These are phyloP conservation scores for Periconia macrospinosa DNA, from an alignment of 2,329 filamentous ascomycete genomes.

Conservation along the genomic window DNA sequence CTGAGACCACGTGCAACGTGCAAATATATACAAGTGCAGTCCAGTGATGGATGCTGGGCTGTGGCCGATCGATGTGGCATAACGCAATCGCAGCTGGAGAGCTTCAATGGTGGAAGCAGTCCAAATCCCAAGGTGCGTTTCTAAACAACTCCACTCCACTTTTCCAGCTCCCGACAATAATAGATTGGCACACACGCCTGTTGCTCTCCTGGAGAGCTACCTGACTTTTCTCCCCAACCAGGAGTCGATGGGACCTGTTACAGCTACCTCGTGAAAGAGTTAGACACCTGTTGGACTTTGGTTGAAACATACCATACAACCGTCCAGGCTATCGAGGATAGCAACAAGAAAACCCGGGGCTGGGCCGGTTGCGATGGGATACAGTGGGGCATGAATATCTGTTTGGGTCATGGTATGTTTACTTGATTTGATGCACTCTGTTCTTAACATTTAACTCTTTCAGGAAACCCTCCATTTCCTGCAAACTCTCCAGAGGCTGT, in stretches of 20 bases:
- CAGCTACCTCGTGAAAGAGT: background rate
- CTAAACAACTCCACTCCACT: constrained; percentile 1
- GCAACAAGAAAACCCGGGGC: constrained; percentile 19
- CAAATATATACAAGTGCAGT: constrained; percentile 1
- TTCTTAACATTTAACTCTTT: too few species aligned
- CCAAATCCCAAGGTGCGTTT: too few species aligned
- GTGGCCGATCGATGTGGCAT: constrained; percentile 4
- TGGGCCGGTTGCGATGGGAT: constrained; percentile 20
- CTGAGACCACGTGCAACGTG: too few species aligned
- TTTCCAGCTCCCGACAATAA: too few species aligned
- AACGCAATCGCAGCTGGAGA: constrained; percentile 2
- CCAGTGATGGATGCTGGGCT: constrained; percentile 6
- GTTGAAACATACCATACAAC: constrained; percentile 2
- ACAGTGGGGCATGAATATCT: too few species aligned
- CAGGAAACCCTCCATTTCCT: too few species aligned
- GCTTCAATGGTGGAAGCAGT: constrained; percentile 9
- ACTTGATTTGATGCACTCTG: too few species aligned
- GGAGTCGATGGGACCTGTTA: constrained; percentile 9
- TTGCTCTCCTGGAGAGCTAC: constrained; percentile 8
- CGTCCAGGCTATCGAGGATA: constrained; percentile 1
- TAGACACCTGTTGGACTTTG: constrained; percentile 11
- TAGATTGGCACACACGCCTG: constrained; percentile 7
- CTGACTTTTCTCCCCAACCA: constrained; percentile 9
- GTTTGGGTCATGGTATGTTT: too few species aligned
- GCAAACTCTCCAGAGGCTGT: constrained; percentile 5